Evolutionary conservation across 148 eudicot species (phyloP).

Genomic region (Dianthus caryophyllus): DNA sequence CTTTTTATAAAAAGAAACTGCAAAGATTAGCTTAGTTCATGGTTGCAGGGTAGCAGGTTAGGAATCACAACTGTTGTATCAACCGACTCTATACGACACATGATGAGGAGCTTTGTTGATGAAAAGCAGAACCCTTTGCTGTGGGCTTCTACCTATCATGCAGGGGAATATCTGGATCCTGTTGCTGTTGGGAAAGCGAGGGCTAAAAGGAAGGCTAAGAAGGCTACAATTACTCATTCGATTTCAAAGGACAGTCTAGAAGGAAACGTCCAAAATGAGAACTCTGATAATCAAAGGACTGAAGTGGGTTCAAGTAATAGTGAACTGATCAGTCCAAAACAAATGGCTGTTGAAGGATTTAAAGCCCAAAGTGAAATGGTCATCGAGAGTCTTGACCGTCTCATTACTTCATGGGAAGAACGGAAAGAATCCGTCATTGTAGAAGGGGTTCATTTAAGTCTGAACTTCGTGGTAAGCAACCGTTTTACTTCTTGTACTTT

Average conservation of each 20-base stretch:
- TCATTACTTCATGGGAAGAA: slow-evolving; percentile 93
- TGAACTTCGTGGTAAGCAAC: slow-evolving; percentile 80
- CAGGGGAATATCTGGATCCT: slow-evolving; percentile 85
- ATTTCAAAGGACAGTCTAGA: slow-evolving; percentile 36
- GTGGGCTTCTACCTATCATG: slow-evolving; percentile 98
- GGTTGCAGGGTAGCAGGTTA: slow-evolving; percentile 78
- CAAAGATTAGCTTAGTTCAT: neutral
- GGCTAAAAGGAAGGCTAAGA: slow-evolving; percentile 73
- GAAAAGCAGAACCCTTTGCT: slow-evolving; percentile 86
- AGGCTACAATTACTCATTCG: slow-evolving; percentile 36
- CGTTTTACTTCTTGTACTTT: neutral
- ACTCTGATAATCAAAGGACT: slow-evolving; percentile 34
- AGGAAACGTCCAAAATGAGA: slow-evolving; percentile 34
- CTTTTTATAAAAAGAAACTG: neutral
- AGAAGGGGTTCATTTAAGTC: slow-evolving; percentile 98
- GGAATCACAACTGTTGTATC: slow-evolving; percentile 95
- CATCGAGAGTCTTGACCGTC: slow-evolving; percentile 90
- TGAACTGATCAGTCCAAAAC: slow-evolving; percentile 64
- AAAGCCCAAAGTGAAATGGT: slow-evolving; percentile 99
- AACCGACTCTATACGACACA: slow-evolving; percentile 93
- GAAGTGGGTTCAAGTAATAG: slow-evolving; percentile 31
- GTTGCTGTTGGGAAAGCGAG: slow-evolving; percentile 90
- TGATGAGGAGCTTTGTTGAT: slow-evolving; percentile 98
- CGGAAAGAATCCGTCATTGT: slow-evolving; percentile 90
- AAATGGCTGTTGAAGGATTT: slow-evolving; percentile 93